These are phyloP conservation scores for Paraglomus occultum DNA, from an alignment of 192 early-diverging fungal species.

Conservation along the genomic window DNA sequence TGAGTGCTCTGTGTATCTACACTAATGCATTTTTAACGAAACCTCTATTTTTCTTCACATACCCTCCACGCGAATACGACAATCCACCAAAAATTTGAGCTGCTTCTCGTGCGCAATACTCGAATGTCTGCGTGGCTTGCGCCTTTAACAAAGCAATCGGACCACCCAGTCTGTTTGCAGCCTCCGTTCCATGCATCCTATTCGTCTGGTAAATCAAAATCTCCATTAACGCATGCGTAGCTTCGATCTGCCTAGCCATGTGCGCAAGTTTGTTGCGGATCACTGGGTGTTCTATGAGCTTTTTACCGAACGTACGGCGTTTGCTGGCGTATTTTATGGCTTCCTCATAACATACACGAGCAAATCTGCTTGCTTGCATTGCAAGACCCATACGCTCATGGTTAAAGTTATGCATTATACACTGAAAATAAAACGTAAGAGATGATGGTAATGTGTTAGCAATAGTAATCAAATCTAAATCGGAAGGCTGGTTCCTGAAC, in stretches of 20 bases:
- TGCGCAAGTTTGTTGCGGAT: constrained; percentile 78
- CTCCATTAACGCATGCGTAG: constrained; percentile 84
- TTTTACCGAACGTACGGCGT: constrained; percentile 86
- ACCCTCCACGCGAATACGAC: constrained; percentile 71
- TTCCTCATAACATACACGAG: constrained; percentile 86
- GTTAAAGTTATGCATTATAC: constrained; percentile 78
- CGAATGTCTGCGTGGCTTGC: constrained; percentile 81
- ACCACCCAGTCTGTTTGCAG: constrained; percentile 76
- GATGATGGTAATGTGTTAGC: too few relatives aligned
- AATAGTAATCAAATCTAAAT: constrained; percentile 36
- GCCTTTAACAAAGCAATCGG: constrained; percentile 86
- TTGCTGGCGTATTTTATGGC: constrained; percentile 79
- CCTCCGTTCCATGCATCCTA: constrained; percentile 64
- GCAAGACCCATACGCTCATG: constrained; percentile 81
- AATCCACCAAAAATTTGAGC: constrained; percentile 91
- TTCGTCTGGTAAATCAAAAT: constrained; percentile 68
- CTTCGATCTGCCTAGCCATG: constrained; percentile 83
- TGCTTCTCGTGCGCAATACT: constrained; percentile 86
- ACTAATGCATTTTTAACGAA: constrained; percentile 19
- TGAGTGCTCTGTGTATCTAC: background rate
- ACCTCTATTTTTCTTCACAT: constrained; percentile 8
- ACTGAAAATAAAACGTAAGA: constrained; percentile 10
- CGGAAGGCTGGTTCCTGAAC: too few relatives aligned
- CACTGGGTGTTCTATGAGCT: constrained; percentile 81
- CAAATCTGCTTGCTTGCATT: constrained; percentile 81